Conservation (phyloP, 257 asterid genomes). For the Nicotiana undulata region DNA sequence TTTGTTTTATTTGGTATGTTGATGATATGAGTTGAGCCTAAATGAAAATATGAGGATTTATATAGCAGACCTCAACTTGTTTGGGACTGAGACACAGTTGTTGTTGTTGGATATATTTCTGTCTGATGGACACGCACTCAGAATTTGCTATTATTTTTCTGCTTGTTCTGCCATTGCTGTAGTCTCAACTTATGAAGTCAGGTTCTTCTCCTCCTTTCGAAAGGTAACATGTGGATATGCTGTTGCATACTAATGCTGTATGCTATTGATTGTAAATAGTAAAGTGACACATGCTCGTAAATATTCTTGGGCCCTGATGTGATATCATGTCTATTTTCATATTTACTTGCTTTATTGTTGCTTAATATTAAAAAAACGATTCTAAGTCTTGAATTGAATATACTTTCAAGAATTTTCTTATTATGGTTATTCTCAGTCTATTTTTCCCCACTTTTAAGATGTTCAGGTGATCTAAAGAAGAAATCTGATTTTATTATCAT, state of each 20-base stretch:
- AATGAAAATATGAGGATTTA: too few species aligned
- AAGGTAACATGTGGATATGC: not conserved
- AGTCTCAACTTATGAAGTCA: not conserved
- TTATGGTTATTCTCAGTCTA: not conserved
- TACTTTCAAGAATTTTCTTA: not conserved
- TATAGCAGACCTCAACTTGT: too few species aligned
- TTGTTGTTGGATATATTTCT: not conserved
- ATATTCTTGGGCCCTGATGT: not conserved
- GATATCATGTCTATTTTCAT: not conserved
- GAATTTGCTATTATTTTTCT: not conserved
- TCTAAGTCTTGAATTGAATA: not conserved
- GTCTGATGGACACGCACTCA: not conserved
- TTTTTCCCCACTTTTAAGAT: not conserved
- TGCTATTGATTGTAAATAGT: not conserved
- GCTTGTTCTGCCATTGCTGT: not conserved
- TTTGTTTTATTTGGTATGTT: too few species aligned
- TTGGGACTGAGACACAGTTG: too few species aligned
- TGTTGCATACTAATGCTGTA: not conserved
- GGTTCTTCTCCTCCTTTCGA: not conserved
- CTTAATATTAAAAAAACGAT: not conserved
- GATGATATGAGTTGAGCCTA: too few species aligned
- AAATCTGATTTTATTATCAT: not conserved
- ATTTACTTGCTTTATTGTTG: not conserved
- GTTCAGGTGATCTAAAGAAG: not conserved
- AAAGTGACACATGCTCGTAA: not conserved